A percentile compares a stretch with the other conserved stretches of the same genome.
These are phyloP conservation scores for Xylariaceae sp. DNA, from an alignment of 2,329 filamentous ascomycete species.

Conservation along the genomic window DNA sequence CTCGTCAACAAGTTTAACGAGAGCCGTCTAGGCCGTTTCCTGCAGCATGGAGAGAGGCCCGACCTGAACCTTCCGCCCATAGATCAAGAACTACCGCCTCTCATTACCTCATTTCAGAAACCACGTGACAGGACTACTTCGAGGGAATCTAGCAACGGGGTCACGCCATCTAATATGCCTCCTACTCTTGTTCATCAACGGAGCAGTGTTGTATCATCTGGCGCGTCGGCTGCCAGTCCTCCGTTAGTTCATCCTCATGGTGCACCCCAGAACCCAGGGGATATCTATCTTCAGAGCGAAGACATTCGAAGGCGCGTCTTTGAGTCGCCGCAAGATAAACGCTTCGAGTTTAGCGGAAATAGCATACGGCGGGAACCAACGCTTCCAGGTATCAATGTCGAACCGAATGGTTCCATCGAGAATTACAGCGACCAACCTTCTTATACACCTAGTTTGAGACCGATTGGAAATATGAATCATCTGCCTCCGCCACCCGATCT, in stretches of 20 bases:
- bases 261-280: conserved; percentile 31
- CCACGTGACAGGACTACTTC: conserved; percentile 12
- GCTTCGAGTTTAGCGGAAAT: conserved; percentile 13
- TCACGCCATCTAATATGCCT: conserved; percentile 13
- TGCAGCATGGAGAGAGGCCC: conserved; percentile 29
- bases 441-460: conserved; percentile 11
- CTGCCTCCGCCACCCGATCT: conserved; percentile 8
- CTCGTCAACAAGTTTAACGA: conserved; percentile 31
- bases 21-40: conserved; percentile 30
- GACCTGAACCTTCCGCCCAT: conserved; percentile 26
- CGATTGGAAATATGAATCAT: conserved; percentile 15
- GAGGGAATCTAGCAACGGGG: conserved; percentile 13
- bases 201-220: conserved; percentile 19
- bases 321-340: conserved; percentile 17
- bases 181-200: conserved; percentile 16
- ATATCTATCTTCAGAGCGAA: conserved; percentile 32
- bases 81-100: conserved; percentile 20
- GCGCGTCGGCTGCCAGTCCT: conserved; percentile 15
- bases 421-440: conserved; percentile 17
- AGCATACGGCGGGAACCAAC: conserved; percentile 15
- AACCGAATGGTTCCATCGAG: conserved; percentile 21
- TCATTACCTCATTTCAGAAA: conserved; percentile 13
- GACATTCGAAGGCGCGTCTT: conserved; percentile 28
- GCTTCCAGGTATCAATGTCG: conserved; percentile 16
- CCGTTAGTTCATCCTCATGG: conserved; percentile 30